Evolutionary conservation across 2,329 filamentous ascomycete genomes (phyloP).

Genomic region (Aquanectria penicillioides): DNA sequence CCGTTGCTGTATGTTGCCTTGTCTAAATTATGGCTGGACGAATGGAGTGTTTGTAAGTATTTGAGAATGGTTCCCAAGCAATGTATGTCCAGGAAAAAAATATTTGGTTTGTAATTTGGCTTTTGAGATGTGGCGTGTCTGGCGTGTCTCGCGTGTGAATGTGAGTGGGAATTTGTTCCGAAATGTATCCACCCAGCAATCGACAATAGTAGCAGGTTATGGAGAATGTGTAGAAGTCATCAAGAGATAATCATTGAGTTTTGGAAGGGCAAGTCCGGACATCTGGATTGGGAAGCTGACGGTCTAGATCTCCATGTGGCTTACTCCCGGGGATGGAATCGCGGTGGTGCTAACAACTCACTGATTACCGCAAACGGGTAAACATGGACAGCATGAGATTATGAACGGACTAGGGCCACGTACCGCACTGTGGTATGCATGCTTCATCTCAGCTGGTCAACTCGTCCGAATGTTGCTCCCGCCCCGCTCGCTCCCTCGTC

Average conservation of each 20-base stretch:
- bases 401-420: too few species aligned
- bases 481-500: not conserved
- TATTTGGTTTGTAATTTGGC: constrained; percentile 1
- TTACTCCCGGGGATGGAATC: not conserved
- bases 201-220: too few species aligned
- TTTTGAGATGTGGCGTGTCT: too few species aligned
- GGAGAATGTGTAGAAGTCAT: not conserved
- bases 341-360: not conserved
- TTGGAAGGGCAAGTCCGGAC: not conserved
- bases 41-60: constrained; percentile 22
- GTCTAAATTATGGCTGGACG: constrained; percentile 14
- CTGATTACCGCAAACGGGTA: constrained; percentile 6
- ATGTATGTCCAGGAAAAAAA: constrained; percentile 4
- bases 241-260: constrained; percentile 3
- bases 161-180: too few species aligned
- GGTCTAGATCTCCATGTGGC: not conserved
- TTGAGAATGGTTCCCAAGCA: constrained; percentile 19
- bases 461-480: not conserved
- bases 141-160: too few species aligned
- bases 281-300: not conserved
- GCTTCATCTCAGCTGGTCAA: constrained; percentile 2
- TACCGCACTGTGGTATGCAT: too few species aligned
- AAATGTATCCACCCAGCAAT: too few species aligned
- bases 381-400: not conserved
- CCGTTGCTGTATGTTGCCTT: constrained; percentile 18